Percentiles rank a stretch among this genome's conserved stretches.
Evolutionary conservation across 2,329 filamentous ascomycete genomes (phyloP).

Genomic region (Stemphylium vesicarium): DNA sequence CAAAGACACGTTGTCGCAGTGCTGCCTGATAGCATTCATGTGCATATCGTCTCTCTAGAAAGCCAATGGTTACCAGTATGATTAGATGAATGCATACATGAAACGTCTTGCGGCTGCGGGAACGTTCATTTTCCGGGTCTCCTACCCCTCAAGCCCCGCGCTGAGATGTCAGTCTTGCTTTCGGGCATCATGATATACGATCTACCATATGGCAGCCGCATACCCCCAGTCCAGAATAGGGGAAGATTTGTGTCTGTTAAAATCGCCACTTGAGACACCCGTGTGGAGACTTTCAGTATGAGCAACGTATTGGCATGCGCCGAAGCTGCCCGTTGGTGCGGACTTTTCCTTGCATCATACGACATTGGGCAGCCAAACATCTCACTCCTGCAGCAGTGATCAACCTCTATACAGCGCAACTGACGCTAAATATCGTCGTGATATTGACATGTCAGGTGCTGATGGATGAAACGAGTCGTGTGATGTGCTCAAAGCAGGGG

Average conservation of each 20-base stretch:
- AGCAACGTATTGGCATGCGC: neutral
- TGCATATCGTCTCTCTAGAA: neutral
- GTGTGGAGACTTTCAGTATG: neutral
- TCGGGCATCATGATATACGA: slow-evolving; percentile 12
- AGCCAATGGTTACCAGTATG: neutral
- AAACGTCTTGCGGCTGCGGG: slow-evolving; percentile 32
- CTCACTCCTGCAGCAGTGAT: slow-evolving; percentile 3
- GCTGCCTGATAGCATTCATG: neutral
- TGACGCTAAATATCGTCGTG: slow-evolving; percentile 1
- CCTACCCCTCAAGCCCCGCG: slow-evolving; percentile 39
- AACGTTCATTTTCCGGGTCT: slow-evolving; percentile 20
- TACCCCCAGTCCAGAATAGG: too few species aligned
- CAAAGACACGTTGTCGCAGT: neutral
- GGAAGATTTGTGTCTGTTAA: too few species aligned
- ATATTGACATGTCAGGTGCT: slow-evolving; percentile 13
- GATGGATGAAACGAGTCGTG: slow-evolving; percentile 5
- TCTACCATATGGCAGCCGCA: neutral
- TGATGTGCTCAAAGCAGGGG: slow-evolving; percentile 16
- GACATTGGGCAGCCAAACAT: neutral
- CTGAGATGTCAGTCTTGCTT: slow-evolving; percentile 18
- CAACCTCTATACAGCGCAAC: slow-evolving; percentile 3
- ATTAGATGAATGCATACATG: slow-evolving; percentile 40
- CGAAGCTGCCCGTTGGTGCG: neutral
- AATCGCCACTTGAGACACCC: too few species aligned
- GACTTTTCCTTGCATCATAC: neutral